A percentile compares a stretch with the other conserved stretches of the same genome.
Conservation (phyloP, 2,329 filamentous ascomycete genomes). For the Botrytis aclada region DNA sequence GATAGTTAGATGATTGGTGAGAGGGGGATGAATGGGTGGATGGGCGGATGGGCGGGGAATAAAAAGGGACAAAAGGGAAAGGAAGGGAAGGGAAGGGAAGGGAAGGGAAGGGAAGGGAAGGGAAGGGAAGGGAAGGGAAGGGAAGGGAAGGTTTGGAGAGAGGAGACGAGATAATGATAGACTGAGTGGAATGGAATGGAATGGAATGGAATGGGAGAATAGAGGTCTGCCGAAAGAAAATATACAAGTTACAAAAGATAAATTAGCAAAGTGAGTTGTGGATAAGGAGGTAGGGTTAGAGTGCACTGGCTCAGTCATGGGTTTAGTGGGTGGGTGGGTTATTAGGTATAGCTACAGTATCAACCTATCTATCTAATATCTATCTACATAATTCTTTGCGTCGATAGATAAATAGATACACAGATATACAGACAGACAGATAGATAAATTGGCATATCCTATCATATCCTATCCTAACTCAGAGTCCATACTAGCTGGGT, state of each 20-base stretch:
- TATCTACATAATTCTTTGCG: neutral
- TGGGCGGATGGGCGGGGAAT: no score
- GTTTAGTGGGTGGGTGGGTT: neutral
- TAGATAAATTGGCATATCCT: neutral
- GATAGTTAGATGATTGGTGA: constrained; percentile 12
- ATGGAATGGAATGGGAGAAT: neutral
- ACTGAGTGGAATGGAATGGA: neutral
- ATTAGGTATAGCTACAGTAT: neutral
- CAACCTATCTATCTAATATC: neutral
- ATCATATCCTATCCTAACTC: no score
- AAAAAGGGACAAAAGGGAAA: neutral
- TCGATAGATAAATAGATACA: neutral
- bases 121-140: neutral
- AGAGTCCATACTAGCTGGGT: neutral
- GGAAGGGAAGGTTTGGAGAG: no score
- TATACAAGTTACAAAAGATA: neutral
- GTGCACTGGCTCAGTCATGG: neutral
- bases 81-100: neutral
- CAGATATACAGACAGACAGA: neutral
- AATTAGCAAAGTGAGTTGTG: neutral
- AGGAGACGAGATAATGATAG: no score
- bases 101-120: neutral
- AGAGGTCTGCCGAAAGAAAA: neutral
- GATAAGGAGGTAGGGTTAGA: neutral
- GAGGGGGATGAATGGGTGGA: neutral